Conservation (phyloP, 352 stramenopile genomes). For the Pythium sp. region DNA sequence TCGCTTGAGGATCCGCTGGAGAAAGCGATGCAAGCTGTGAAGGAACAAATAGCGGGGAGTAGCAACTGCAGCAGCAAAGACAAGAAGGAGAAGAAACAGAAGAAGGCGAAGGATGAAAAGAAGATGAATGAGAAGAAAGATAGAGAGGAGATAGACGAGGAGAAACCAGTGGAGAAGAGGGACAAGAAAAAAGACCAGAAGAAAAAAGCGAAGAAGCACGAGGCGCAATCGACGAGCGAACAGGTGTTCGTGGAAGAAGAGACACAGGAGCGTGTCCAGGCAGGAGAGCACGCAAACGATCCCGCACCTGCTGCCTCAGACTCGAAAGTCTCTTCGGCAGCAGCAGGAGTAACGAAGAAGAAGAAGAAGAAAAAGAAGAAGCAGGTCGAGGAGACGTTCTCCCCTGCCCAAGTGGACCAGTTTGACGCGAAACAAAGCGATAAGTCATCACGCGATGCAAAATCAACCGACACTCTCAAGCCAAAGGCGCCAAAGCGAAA, state of each 20-base stretch:
- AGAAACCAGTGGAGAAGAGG: not conserved
- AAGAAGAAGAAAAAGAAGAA: not conserved
- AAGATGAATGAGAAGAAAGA: not conserved
- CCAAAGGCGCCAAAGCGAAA: not conserved
- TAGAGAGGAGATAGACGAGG: not conserved
- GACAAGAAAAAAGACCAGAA: not conserved
- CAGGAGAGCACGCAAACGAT: not conserved
- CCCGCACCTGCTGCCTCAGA: not conserved
- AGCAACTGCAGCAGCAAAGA: slow-evolving; percentile 8
- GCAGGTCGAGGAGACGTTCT: not conserved
- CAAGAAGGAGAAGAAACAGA: slow-evolving; percentile 12
- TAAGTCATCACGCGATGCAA: not conserved
- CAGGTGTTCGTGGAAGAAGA: not conserved
- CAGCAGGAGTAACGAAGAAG: not conserved
- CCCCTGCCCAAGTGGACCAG: not conserved
- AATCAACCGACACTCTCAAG: not conserved
- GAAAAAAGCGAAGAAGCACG: not conserved
- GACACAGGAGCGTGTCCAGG: not conserved
- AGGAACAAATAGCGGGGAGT: slow-evolving; percentile 25
- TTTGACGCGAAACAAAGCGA: not conserved
- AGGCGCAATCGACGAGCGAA: not conserved
- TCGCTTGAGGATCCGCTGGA: slow-evolving; percentile 31
- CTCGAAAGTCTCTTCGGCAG: not conserved
- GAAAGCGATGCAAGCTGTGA: slow-evolving; percentile 30
- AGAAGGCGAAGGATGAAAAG: slow-evolving; percentile 8